Percentiles rank a stretch among this genome's conserved stretches.
These are phyloP conservation scores for Elsinoe batatas DNA, from an alignment of 2,329 filamentous ascomycete species.

Conservation along the genomic window DNA sequence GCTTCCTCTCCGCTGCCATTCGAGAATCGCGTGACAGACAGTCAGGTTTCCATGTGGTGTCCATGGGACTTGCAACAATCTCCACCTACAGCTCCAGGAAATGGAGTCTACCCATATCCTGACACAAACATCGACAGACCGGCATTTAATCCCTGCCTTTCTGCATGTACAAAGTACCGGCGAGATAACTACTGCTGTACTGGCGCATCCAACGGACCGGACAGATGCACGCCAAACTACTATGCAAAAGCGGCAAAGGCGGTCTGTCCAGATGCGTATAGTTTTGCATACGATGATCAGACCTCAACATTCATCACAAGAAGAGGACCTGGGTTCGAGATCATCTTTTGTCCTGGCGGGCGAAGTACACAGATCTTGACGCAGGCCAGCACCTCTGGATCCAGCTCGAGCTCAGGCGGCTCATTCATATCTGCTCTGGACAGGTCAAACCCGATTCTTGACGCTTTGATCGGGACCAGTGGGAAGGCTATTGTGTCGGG, in stretches of 20 bases:
- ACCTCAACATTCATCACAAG: conserved; percentile 49
- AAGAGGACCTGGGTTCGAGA: conserved; percentile 63
- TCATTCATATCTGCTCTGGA: conserved; percentile 14
- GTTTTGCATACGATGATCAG: conserved; percentile 55
- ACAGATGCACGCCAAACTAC: conserved; percentile 53
- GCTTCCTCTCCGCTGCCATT: conserved; percentile 57
- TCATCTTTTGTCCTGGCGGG: conserved; percentile 63
- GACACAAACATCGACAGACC: conserved; percentile 63
- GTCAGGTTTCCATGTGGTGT: conserved; percentile 59
- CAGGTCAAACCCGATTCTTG: conserved; percentile 18
- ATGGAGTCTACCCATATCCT: conserved; percentile 71
- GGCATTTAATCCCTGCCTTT: conserved; percentile 66
- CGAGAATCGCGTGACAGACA: conserved; percentile 49
- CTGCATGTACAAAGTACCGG: conserved; percentile 62
- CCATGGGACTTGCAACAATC: conserved; percentile 66
- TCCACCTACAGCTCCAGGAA: conserved; percentile 58
- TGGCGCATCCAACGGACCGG: conserved; percentile 54
- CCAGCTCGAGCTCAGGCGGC: conserved; percentile 17
- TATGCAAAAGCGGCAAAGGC: conserved; percentile 63
- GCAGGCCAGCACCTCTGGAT: conserved; percentile 21
- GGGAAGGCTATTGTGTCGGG: conserved; percentile 10
- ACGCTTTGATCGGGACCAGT: conserved; percentile 14
- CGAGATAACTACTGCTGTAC: conserved; percentile 64
- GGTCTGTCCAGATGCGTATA: conserved; percentile 77
- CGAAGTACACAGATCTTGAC: conserved; percentile 41